Evolutionary conservation across 345 rosid species (phyloP).

Genomic region (Lepidium aucheri): DNA sequence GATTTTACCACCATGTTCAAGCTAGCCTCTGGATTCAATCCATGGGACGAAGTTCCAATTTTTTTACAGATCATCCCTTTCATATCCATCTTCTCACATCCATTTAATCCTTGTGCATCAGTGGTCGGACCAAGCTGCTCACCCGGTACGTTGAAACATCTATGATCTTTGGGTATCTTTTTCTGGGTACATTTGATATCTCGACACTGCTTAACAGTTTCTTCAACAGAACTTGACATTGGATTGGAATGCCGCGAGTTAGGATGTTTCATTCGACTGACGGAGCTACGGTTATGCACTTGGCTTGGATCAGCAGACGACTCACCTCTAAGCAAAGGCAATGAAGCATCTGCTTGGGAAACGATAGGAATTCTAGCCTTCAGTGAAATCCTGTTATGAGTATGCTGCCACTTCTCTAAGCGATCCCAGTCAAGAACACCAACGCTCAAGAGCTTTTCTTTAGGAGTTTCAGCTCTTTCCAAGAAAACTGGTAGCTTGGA

Average conservation of each 20-base stretch:
- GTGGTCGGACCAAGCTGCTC: constrained; percentile 19
- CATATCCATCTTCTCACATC: constrained; percentile 25
- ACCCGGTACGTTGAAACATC: constrained; percentile 14
- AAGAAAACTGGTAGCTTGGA: constrained; percentile 76
- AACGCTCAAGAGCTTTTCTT: constrained; percentile 59
- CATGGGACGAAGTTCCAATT: constrained; percentile 19
- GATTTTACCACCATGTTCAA: constrained; percentile 21
- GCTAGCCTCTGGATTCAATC: constrained; percentile 26
- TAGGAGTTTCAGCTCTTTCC: constrained; percentile 45
- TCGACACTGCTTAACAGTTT: constrained; percentile 21
- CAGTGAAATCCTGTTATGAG: constrained; percentile 34
- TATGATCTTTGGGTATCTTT: constrained; percentile 19
- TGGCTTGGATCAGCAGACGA: constrained; percentile 44
- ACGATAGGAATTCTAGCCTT: constrained; percentile 38
- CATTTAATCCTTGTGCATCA: constrained; percentile 21
- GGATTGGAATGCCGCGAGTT: constrained; percentile 40
- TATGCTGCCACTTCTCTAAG: constrained; percentile 75
- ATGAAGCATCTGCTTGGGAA: constrained; percentile 38
- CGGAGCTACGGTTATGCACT: constrained; percentile 35
- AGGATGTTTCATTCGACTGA: constrained; percentile 25
- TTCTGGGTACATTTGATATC: constrained; percentile 17
- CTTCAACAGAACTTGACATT: constrained; percentile 31
- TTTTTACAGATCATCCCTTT: constrained; percentile 18
- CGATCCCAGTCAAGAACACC: constrained; percentile 96
- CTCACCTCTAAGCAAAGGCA: constrained; percentile 36